Evolutionary conservation across 2,329 filamentous ascomycete species (phyloP).

Genomic region (Ciborinia camelliae): DNA sequence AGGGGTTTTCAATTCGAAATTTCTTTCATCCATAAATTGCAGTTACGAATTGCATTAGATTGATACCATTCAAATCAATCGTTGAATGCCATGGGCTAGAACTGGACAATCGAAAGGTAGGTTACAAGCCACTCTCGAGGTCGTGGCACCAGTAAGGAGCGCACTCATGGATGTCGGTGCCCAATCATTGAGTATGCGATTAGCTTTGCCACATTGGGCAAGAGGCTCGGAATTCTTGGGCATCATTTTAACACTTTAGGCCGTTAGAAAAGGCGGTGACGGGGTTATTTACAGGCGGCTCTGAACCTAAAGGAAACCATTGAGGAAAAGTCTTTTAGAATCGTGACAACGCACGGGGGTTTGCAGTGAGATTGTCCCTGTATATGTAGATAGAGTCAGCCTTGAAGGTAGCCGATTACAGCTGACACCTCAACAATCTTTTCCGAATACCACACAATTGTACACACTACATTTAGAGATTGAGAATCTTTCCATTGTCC

Average conservation of each 20-base stretch:
- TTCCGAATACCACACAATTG: conserved; percentile 3
- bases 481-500: background rate
- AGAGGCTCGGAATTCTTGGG: conserved; percentile 21
- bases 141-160: conserved; percentile 27
- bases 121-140: conserved; percentile 17
- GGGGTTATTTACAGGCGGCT: conserved; percentile 8
- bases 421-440: conserved; percentile 4
- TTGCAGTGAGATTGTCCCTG: conserved; percentile 3
- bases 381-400: conserved; percentile 21
- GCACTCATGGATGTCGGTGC: conserved; percentile 18
- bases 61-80: background rate
- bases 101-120: conserved; percentile 14
- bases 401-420: conserved; percentile 12
- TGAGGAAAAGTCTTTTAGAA: conserved; percentile 5
- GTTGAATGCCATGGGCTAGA: conserved; percentile 10
- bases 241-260: conserved; percentile 17
- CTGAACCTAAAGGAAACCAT: conserved; percentile 7
- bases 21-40: conserved; percentile 11
- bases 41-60: conserved; percentile 15
- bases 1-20: conserved; percentile 4
- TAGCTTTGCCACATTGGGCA: conserved; percentile 23
- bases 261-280: conserved; percentile 19
- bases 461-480: no score
- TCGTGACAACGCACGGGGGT: conserved; percentile 16
- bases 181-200: conserved; percentile 21